A percentile compares a stretch with the other conserved stretches of the same genome.
These are phyloP conservation scores for Mycena indigotica DNA, from an alignment of 768 basidiomycete genomes.

Conservation along the genomic window DNA sequence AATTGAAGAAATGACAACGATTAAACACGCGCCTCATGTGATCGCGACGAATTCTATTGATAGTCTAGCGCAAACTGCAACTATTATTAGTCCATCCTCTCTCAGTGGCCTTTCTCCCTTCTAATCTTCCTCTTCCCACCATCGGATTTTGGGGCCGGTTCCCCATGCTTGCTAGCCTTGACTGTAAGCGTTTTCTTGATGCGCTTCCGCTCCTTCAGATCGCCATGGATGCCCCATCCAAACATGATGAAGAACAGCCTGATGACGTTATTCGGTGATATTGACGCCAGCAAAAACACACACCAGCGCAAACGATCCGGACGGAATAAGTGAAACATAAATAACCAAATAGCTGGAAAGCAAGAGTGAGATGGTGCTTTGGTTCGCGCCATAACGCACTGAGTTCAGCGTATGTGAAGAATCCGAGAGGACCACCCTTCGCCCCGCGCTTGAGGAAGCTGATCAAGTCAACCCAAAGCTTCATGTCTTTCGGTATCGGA, in stretches of 20 bases:
- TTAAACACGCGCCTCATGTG: too few relatives aligned
- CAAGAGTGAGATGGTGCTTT: too few relatives aligned
- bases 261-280: not conserved
- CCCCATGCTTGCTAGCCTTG: not conserved
- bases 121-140: not conserved
- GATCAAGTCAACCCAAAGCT: constrained; percentile 57
- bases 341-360: constrained; percentile 40
- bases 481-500: constrained; percentile 51
- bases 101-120: constrained; percentile 16
- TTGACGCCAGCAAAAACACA: constrained; percentile 9
- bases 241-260: constrained; percentile 53
- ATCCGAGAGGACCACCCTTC: constrained; percentile 47
- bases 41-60: too few relatives aligned
- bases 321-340: constrained; percentile 48
- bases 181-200: not conserved
- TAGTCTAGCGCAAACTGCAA: too few relatives aligned
- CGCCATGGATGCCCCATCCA: constrained; percentile 46
- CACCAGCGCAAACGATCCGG: constrained; percentile 47
- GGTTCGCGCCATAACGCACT: constrained; percentile 42
- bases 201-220: constrained; percentile 12
- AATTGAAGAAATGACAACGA: too few relatives aligned
- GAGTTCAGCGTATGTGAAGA: constrained; percentile 61
- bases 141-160: not conserved
- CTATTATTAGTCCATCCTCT: too few relatives aligned
- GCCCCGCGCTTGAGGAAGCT: constrained; percentile 54